Base-by-base conservation (phyloP, 179 eudicot genomes). In the Vitellaria paradoxa region DNA sequence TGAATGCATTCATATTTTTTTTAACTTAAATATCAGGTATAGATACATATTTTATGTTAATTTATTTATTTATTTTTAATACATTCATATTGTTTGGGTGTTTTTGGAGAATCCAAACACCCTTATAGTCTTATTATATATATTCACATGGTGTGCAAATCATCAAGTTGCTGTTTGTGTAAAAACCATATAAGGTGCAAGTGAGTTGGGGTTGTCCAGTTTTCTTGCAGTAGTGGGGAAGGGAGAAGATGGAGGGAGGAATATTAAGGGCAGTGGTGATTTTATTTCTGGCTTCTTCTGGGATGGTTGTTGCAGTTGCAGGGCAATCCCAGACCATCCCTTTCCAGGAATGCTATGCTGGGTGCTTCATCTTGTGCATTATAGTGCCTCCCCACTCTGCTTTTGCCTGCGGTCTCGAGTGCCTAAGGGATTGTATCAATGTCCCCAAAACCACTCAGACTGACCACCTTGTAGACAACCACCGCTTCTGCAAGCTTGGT, bases 401-500 rank as follows among this genome's bases (percentile, higher is more conserved):
- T 23, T 21, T 20, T 63, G 37, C 5, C 6, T 74, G 77, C 46
- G 11, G 23, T 21, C 37, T 62, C 11, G 12, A 46, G 13, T 74
- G 77, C 77, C 57, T 74, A 8, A 62, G 20, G 59, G 45, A 45
- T 24, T 84, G 89, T 80, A 77, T 84, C 64, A 70, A 81, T 45
- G 75, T 81, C 30, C 77, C 82, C 2, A 71, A 72, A 2, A 24
- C 68, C n/a, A 70, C 78, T 50, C 74, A 69, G 4, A 26, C 50
- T 57, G 1, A 23, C 3, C 20, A 49, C n/a, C 17, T 23, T 65
- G 73, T 47, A 20, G 78, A 77, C 37, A 77, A 70, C 79, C 70
- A 68, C 26, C 77, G 68, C 24, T 88, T 80, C 82, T 88, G 91
- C 83, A 81, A 86, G 75, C 82, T 88, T 73, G 91, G 91, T 49